Evolutionary conservation across 352 stramenopile genomes (phyloP), one percentile per base, ranked within the genome.

Genomic region (Pythium utonaiense): DNA sequence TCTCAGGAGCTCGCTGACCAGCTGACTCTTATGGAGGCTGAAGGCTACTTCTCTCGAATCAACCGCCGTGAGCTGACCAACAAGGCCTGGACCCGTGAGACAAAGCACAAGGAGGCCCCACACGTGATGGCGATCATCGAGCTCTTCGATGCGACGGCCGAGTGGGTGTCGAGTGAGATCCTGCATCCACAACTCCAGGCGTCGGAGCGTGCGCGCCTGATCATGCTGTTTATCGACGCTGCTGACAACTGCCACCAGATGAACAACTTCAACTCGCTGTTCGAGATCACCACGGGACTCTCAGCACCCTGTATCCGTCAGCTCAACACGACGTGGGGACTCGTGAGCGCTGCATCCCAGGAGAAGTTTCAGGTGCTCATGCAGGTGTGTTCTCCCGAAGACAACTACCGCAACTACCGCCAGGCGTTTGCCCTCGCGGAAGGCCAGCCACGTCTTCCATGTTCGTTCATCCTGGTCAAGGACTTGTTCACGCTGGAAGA

Each of bases 261-360:
- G 70, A 91, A 93, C 72, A 95, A 93, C 71, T 95, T 95, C 54
- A 94, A 95, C 65, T 89, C 84, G n/a, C 62, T 93, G 10, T 93
- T 93, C 47, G 84, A 93, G 68, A 71, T 95, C 53, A 79, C 77
- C 16, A 93, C 80, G 22, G 86, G 84, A 6, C 64, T 95, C 3
- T 91, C 80, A 3, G 83, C 84, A 27, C 86, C 86, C 9, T 94
- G 83, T 49, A 88, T 94, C 54, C 78, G 85, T 1, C 84, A 93
- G 57, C 76, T 95, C 12, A 88, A 79, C 42, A 93, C 84, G 19
- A 94, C 86, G 33, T 95, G 86, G 86, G 82, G 80, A 5, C 67
- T 95, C 6, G 78, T 95, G 9, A 70, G 69, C 36, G 77, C 79
- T 3, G 70, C 58, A 10, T 71, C 83, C 4, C 73, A 73, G 25